Conservation (phyloP, 2,329 filamentous ascomycete species). For the Colletotrichum lupini region DNA sequence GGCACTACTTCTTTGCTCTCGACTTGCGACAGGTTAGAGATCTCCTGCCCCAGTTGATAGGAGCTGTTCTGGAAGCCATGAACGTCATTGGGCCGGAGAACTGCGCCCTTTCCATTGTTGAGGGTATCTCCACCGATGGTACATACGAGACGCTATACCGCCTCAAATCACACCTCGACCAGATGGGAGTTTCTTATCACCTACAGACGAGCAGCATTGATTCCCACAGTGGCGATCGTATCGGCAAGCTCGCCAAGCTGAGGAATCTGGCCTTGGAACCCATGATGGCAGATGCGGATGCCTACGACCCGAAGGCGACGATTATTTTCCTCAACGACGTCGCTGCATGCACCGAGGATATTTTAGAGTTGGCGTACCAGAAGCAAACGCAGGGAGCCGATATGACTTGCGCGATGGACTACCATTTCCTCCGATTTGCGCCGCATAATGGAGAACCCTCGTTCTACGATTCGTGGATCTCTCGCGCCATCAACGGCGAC, state of each 20-base stretch:
- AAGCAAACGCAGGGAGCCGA: conserved; percentile 59
- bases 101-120: conserved; percentile 66
- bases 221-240: conserved; percentile 55
- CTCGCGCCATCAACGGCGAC: conserved; percentile 63
- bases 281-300: conserved; percentile 46
- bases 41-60: conserved; percentile 62
- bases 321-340: conserved; percentile 67
- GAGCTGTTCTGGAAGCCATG: conserved; percentile 61
- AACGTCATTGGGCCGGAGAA: conserved; percentile 59
- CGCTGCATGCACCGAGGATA: conserved; percentile 63
- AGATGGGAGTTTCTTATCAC: conserved; percentile 53
- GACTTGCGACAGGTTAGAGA: conserved; percentile 57
- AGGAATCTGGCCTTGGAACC: conserved; percentile 65
- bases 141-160: conserved; percentile 61
- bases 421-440: conserved; percentile 52
- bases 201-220: conserved; percentile 56
- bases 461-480: conserved; percentile 68
- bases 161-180: conserved; percentile 52
- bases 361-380: conserved; percentile 58
- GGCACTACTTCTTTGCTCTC: conserved; percentile 63
- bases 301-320: conserved; percentile 45
- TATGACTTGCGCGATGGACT: conserved; percentile 71
- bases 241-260: conserved; percentile 59
- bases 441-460: conserved; percentile 50
- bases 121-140: conserved; percentile 66